Conservation (phyloP, 768 basidiomycete genomes). For the Piloderma croceum region DNA sequence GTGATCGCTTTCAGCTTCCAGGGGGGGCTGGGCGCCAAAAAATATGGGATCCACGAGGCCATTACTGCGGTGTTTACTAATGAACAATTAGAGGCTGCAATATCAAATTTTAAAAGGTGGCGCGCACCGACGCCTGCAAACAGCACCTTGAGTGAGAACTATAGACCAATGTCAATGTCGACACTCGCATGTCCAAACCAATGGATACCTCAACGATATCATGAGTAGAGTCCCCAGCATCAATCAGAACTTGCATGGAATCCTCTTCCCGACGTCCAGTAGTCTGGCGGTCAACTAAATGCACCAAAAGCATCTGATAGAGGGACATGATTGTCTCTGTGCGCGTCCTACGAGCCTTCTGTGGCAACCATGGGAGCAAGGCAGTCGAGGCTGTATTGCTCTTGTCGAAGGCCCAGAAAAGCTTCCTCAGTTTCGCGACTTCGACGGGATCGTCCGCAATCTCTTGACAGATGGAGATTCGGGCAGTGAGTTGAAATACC, state of each 20-base stretch:
- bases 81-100: no score
- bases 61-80: no score
- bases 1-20: conserved; percentile 29
- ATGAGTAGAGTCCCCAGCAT: conserved; percentile 22
- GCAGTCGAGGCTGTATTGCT: conserved; percentile 28
- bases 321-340: conserved; percentile 26
- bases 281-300: conserved; percentile 23
- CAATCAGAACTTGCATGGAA: conserved; percentile 32
- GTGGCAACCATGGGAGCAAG: conserved; percentile 32
- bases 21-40: conserved; percentile 25
- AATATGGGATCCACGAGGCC: conserved; percentile 35
- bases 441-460: conserved; percentile 24
- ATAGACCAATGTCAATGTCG: no score
- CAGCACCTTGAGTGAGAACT: no score
- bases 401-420: conserved; percentile 28
- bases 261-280: conserved; percentile 22
- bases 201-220: conserved; percentile 25
- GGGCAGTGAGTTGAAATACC: conserved; percentile 31
- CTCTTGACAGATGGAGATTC: conserved; percentile 31
- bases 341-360: conserved; percentile 23
- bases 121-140: no score
- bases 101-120: no score
- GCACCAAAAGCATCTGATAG: conserved; percentile 20
- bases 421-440: conserved; percentile 18
- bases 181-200: no score